Base-by-base conservation (phyloP, 768 basidiomycete species). In the Neoboletus subvelutipes region DNA sequence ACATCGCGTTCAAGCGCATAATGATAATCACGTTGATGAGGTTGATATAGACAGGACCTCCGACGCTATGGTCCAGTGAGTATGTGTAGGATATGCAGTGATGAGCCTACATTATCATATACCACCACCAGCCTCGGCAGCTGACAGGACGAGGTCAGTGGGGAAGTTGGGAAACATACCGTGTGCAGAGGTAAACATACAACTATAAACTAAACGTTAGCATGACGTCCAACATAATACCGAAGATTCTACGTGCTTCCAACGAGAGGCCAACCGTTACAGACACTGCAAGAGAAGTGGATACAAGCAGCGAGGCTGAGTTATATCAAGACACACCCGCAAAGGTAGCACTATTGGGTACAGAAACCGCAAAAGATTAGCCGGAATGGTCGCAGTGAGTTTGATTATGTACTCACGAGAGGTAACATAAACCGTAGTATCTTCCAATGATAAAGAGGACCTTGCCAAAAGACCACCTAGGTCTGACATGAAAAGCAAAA, bases 1-100 rank as follows among this genome's bases (percentile, higher is more conserved):
- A 28, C 28, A 28, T 28, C 28, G 28, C 28, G 5, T 28, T 3
- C 28, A 28, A 28, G n/a, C 53, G 45, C 45, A 54, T 39, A 8
- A 48, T 47, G 29, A 54, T 45, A 31, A 54, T 48, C 2, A 40
- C 15, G 8, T 54, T 54, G 17, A 54, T 45, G 29, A 54, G 11
- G 22, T 28, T 48, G 26, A 45, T 48, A 37, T 40, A 54, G 26
- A 54, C 47, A 3, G 46, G 40, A 22, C 48, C 45, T 29, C 53
- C 53, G 11, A 26, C 39, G 29, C 53, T 54, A 41, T 9, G 24
- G 5, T 18, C 8, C 2, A 5, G 34, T 54, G 28, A 28, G 28
- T 5, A 28, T 28, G 3, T 28, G 28, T 28, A 28, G 28, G 3
- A 28, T 28, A 5, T 15, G 45, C n/a, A 15, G 11, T 18, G 24